Percentiles rank a stretch among this genome's conserved stretches.
Evolutionary conservation across 768 basidiomycete species (phyloP).

Genomic region (Daedalea quercina): DNA sequence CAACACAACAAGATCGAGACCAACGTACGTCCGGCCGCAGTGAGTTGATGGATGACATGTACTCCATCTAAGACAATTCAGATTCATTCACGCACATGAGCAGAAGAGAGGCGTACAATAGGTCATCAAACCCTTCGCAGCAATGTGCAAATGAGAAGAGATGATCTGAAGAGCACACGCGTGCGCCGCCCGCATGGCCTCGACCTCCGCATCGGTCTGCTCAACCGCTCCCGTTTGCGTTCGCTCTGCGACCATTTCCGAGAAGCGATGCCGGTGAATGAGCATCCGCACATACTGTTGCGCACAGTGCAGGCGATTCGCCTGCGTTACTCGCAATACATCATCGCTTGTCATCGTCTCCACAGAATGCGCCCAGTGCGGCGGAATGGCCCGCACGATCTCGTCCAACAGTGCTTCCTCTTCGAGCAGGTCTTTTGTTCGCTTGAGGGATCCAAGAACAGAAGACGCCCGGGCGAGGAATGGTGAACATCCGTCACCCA

Average conservation of each 20-base stretch:
- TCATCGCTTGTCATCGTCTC: constrained; percentile 82
- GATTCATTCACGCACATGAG: neutral
- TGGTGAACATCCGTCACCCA: constrained; percentile 54
- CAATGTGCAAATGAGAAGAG: constrained; percentile 76
- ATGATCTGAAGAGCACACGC: constrained; percentile 77
- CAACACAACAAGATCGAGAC: constrained; percentile 85
- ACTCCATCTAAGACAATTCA: constrained; percentile 61
- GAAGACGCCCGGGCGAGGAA: constrained; percentile 71
- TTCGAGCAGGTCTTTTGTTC: constrained; percentile 63
- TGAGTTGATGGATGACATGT: constrained; percentile 92
- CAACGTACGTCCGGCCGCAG: constrained; percentile 87
- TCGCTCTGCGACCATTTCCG: constrained; percentile 68
- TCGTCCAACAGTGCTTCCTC: constrained; percentile 81
- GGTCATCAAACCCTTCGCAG: constrained; percentile 87
- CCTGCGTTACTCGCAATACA: constrained; percentile 85
- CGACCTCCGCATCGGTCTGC: constrained; percentile 63
- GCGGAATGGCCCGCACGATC: constrained; percentile 61
- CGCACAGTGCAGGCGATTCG: constrained; percentile 78
- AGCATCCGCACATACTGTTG: constrained; percentile 85
- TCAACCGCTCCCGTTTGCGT: constrained; percentile 42
- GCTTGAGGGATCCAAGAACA: constrained; percentile 54
- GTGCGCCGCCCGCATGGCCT: constrained; percentile 73
- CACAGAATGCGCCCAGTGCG: constrained; percentile 73
- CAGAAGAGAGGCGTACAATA: constrained; percentile 62
- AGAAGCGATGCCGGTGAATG: constrained; percentile 84